These are phyloP conservation scores for Colletotrichum lupini DNA, from an alignment of 2,329 filamentous ascomycete genomes.

Conservation along the genomic window DNA sequence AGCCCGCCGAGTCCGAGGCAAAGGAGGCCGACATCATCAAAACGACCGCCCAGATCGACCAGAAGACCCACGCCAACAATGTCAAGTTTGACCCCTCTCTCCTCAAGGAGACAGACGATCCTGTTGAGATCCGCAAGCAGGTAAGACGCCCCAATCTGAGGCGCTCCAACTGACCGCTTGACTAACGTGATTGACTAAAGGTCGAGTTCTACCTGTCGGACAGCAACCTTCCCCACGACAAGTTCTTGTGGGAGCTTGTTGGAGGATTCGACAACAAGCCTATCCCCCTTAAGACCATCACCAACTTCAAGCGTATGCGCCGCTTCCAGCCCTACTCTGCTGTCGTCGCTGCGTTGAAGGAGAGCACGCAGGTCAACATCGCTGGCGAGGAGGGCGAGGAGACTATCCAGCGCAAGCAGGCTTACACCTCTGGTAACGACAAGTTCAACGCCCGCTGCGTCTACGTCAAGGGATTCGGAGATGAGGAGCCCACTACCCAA, in stretches of 20 bases:
- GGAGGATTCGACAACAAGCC: slow-evolving; percentile 85
- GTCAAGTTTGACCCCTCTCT: slow-evolving; percentile 77
- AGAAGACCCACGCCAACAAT: slow-evolving; percentile 61
- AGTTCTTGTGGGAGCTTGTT: slow-evolving; percentile 84
- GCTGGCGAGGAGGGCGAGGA: slow-evolving; percentile 79
- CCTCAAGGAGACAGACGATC: slow-evolving; percentile 79
- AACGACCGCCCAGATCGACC: slow-evolving; percentile 54
- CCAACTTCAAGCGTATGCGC: slow-evolving; percentile 94
- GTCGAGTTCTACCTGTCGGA: slow-evolving; percentile 98
- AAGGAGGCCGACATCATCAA: slow-evolving; percentile 52
- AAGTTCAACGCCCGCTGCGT: slow-evolving; percentile 79
- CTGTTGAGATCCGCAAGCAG: slow-evolving; percentile 84
- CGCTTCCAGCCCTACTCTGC: slow-evolving; percentile 90
- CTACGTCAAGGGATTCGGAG: slow-evolving; percentile 95
- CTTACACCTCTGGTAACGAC: slow-evolving; percentile 71
- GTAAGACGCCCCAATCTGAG: slow-evolving; percentile 56
- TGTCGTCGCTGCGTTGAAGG: slow-evolving; percentile 84
- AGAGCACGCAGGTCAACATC: slow-evolving; percentile 79
- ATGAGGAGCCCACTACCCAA: slow-evolving; percentile 85
- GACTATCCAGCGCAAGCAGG: slow-evolving; percentile 79
- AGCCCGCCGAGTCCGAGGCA: slow-evolving; percentile 37
- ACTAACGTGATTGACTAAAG: slow-evolving; percentile 53
- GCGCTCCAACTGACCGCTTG: too few species aligned
- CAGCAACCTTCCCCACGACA: slow-evolving; percentile 88
- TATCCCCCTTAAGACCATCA: slow-evolving; percentile 80